phyloP scores from a whole-genome alignment of 805 yeast species.

The Lachancea sp. region DNA sequence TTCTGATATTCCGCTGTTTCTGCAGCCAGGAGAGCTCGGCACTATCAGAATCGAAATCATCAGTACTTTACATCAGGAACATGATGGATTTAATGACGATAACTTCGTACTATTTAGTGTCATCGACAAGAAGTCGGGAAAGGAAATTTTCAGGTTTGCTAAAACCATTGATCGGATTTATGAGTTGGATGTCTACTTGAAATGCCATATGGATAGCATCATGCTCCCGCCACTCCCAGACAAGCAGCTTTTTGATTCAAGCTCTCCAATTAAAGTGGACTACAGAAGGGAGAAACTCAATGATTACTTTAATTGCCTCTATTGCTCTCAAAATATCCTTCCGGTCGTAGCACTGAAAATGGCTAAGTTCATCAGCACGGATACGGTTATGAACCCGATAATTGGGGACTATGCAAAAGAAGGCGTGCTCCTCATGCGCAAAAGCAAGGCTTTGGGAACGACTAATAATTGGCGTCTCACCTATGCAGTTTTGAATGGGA shows the following conservation, averaged over 20 bases:
- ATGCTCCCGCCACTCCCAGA: conserved; percentile 61
- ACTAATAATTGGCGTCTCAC: conserved; percentile 62
- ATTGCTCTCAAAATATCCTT: conserved; percentile 53
- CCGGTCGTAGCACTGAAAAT: conserved; percentile 44
- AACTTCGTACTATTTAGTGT: conserved; percentile 57
- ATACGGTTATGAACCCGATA: conserved; percentile 57
- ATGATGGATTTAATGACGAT: conserved; percentile 44
- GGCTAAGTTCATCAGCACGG: conserved; percentile 61
- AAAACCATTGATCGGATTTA: conserved; percentile 57
- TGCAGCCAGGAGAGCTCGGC: conserved; percentile 52
- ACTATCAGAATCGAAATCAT: conserved; percentile 44
- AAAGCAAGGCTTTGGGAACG: conserved; percentile 46
- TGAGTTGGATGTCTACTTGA: conserved; percentile 53
- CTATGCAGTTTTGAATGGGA: conserved; percentile 61
- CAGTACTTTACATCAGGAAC: conserved; percentile 40
- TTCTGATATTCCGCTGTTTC: conserved; percentile 43
- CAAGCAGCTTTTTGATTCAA: conserved; percentile 43
- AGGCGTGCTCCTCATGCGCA: conserved; percentile 58
- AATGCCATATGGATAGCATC: conserved; percentile 43
- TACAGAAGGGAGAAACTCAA: conserved; percentile 48
- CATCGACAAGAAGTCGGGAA: conserved; percentile 51
- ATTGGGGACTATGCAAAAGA: conserved; percentile 51
- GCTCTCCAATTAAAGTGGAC: conserved; percentile 60
- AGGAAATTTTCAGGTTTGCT: conserved; percentile 69
- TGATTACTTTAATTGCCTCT: conserved; percentile 52